Conservation (phyloP, 306 rosid species). For the Castanopsis chinensis region DNA sequence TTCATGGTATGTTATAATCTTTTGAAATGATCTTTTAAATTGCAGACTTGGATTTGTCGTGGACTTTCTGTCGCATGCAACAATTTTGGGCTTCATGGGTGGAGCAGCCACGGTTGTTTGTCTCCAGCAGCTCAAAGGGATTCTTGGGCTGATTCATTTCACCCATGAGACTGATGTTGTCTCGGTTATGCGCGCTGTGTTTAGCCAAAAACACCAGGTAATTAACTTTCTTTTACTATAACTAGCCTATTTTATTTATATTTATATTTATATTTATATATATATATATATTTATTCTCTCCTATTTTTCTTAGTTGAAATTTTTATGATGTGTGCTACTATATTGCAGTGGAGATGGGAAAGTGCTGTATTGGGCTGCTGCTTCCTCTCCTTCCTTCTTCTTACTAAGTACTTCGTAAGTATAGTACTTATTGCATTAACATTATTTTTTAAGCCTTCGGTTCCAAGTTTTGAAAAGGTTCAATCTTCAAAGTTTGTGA, state of each 20-base stretch:
- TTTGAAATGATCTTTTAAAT: background rate
- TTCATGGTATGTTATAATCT: background rate
- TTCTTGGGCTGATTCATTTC: slow-evolving; percentile 75
- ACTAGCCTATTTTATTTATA: too few relatives aligned
- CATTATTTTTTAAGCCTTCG: background rate
- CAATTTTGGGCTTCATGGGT: slow-evolving; percentile 95
- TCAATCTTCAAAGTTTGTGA: background rate
- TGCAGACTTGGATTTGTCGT: slow-evolving; percentile 84
- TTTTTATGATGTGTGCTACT: background rate
- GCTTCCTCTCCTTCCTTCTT: slow-evolving; percentile 45
- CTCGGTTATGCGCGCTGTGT: slow-evolving; percentile 82
- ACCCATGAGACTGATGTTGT: slow-evolving; percentile 66
- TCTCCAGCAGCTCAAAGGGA: slow-evolving; percentile 81
- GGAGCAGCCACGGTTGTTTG: slow-evolving; percentile 95
- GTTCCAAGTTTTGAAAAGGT: background rate
- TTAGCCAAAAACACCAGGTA: slow-evolving; percentile 73
- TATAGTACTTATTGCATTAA: slow-evolving; percentile 8
- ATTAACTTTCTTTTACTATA: background rate
- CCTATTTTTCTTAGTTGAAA: background rate
- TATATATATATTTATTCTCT: too few relatives aligned
- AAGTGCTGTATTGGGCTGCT: slow-evolving; percentile 40
- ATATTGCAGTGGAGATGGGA: slow-evolving; percentile 59
- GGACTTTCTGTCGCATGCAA: slow-evolving; percentile 94
- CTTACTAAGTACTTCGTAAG: slow-evolving; percentile 60
- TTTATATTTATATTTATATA: too few relatives aligned